Evolutionary conservation across 257 asterid species (phyloP).

Genomic region (Plantago ovata): DNA sequence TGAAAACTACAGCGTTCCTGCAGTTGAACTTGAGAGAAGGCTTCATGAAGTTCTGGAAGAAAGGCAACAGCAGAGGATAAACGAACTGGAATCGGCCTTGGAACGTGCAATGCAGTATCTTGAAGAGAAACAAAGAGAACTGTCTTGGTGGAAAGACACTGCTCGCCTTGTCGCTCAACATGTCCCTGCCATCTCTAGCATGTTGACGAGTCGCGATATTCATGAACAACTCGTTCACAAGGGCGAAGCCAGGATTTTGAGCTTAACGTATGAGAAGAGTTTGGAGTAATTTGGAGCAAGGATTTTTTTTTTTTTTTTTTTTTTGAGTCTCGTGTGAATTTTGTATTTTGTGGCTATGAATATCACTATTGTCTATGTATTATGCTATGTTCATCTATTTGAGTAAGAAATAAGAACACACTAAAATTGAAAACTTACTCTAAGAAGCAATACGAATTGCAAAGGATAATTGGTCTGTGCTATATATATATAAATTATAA

Average conservation of each 20-base stretch:
- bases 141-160: slow-evolving; percentile 65
- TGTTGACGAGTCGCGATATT: slow-evolving; percentile 15
- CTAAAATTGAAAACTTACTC: too few species aligned
- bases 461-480: too few species aligned
- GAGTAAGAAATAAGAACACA: neutral
- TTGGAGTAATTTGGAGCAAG: slow-evolving; percentile 2
- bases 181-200: slow-evolving; percentile 28
- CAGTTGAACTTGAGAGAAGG: slow-evolving; percentile 57
- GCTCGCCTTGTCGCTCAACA: slow-evolving; percentile 40
- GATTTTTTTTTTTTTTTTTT: too few species aligned
- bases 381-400: neutral
- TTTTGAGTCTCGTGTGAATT: neutral
- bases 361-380: too few species aligned
- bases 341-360: too few species aligned
- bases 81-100: slow-evolving; percentile 57
- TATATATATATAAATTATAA: too few species aligned
- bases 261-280: slow-evolving; percentile 16
- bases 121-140: slow-evolving; percentile 45
- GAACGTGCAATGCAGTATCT: slow-evolving; percentile 45
- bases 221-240: slow-evolving; percentile 6
- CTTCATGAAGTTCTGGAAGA: slow-evolving; percentile 48
- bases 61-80: slow-evolving; percentile 57
- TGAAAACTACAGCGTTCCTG: slow-evolving; percentile 41
- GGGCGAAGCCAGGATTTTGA: slow-evolving; percentile 16
- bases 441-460: too few species aligned